phyloP scores from a whole-genome alignment of 352 stramenopile genomes.

The Phytophthora sp. region DNA sequence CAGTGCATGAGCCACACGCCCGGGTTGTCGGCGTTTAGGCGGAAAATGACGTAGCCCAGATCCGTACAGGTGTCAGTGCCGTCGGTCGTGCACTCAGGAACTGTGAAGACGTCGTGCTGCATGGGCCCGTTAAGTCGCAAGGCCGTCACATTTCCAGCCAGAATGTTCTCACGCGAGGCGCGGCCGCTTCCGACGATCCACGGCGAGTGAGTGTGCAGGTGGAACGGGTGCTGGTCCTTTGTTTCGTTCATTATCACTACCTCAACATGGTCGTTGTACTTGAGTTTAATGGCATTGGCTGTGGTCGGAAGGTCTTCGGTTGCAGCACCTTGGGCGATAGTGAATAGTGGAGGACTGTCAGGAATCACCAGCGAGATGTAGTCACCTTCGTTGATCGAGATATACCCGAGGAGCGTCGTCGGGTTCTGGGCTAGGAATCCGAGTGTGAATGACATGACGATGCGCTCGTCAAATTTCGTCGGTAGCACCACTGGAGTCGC shows the following conservation, averaged over 20 bases:
- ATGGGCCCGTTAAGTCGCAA: slow-evolving; percentile 40
- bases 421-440: slow-evolving; percentile 27
- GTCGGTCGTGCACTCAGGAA: slow-evolving; percentile 42
- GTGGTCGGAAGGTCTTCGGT: slow-evolving; percentile 41
- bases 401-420: slow-evolving; percentile 36
- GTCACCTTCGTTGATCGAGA: slow-evolving; percentile 27
- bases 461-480: slow-evolving; percentile 30
- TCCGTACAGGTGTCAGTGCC: slow-evolving; percentile 31
- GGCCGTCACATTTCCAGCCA: slow-evolving; percentile 26
- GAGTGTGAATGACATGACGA: slow-evolving; percentile 41
- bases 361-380: slow-evolving; percentile 43
- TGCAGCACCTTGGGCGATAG: slow-evolving; percentile 32
- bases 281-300: slow-evolving; percentile 36
- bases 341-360: slow-evolving; percentile 38
- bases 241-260: slow-evolving; percentile 51
- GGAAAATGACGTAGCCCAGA: slow-evolving; percentile 45
- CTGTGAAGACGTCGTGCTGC: slow-evolving; percentile 49
- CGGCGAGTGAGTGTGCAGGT: slow-evolving; percentile 47
- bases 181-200: slow-evolving; percentile 45
- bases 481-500: slow-evolving; percentile 22
- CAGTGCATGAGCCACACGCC: slow-evolving; percentile 60
- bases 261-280: slow-evolving; percentile 44
- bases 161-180: slow-evolving; percentile 25
- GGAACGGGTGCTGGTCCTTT: slow-evolving; percentile 52
- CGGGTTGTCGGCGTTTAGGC: slow-evolving; percentile 50